Conservation (phyloP, 1,284 basidiomycete species). For the Rhodotorula sp. region DNA sequence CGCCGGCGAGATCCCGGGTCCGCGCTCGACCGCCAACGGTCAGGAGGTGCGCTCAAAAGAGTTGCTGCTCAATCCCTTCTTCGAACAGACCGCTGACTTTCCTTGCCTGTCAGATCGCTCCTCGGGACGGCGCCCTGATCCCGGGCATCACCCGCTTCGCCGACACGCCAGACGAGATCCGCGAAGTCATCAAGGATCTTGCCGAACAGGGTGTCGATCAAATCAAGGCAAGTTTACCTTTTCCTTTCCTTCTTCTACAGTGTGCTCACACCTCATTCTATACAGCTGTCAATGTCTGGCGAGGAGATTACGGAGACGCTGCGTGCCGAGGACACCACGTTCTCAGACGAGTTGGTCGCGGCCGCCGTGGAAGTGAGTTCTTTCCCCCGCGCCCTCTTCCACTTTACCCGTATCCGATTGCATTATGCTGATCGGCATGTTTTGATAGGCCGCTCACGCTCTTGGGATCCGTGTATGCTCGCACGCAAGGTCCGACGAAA, state of each 20-base stretch:
- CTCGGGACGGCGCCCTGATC: slow-evolving; percentile 46
- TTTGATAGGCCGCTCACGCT: not conserved
- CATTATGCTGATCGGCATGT: not conserved
- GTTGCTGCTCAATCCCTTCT: not conserved
- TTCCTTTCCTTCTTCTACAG: too few species aligned
- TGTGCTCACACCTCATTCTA: too few species aligned
- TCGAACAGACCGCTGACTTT: not conserved
- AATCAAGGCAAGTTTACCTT: slow-evolving; percentile 8
- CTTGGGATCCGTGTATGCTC: not conserved
- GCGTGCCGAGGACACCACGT: slow-evolving; percentile 49
- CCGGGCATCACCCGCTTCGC: slow-evolving; percentile 37
- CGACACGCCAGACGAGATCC: slow-evolving; percentile 8
- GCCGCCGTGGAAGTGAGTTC: not conserved
- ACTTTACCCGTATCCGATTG: too few species aligned
- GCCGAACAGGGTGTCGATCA: slow-evolving; percentile 19
- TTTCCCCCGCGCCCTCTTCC: not conserved
- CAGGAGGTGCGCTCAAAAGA: not conserved
- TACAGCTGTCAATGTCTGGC: slow-evolving; percentile 47
- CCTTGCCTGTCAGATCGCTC: slow-evolving; percentile 45
- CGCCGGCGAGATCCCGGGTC: slow-evolving; percentile 38
- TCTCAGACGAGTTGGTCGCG: slow-evolving; percentile 47
- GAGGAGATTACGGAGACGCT: slow-evolving; percentile 50
- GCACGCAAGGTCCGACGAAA: not conserved
- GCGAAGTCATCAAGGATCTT: not conserved
- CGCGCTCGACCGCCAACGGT: not conserved